phyloP scores from a whole-genome alignment of 257 asterid genomes.

The Cynanchum wilfordii region DNA sequence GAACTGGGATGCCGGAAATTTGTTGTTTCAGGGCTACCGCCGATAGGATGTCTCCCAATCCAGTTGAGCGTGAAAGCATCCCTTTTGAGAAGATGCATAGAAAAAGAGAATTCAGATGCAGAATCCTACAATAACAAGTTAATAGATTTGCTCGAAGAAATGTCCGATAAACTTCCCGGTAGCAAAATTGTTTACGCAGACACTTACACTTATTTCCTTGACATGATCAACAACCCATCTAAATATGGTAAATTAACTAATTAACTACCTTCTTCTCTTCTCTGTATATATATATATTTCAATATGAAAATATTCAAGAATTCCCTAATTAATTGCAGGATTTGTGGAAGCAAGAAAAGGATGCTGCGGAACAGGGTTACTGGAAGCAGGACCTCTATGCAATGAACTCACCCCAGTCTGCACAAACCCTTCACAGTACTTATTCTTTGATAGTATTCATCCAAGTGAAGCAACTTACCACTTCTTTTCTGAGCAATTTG shows the following conservation, averaged over 20 bases:
- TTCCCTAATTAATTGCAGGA: conserved; percentile 8
- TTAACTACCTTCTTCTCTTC: too few species aligned
- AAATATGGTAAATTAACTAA: conserved; percentile 16
- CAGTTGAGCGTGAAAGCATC: conserved; percentile 16
- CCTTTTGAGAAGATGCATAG: conserved; percentile 15
- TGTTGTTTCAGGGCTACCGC: conserved; percentile 24
- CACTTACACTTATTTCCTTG: conserved; percentile 8
- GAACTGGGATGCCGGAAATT: conserved; percentile 21
- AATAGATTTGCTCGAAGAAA: not conserved
- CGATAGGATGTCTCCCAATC: conserved; percentile 30
- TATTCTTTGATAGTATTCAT: conserved; percentile 25
- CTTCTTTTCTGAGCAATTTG: conserved; percentile 12
- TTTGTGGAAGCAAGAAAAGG: conserved; percentile 25
- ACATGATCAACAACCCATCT: conserved; percentile 19
- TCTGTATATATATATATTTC: too few species aligned
- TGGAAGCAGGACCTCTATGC: conserved; percentile 23
- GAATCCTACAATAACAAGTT: conserved; percentile 20
- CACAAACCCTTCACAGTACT: conserved; percentile 6
- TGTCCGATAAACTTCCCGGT: conserved; percentile 13
- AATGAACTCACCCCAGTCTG: conserved; percentile 15
- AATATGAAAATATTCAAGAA: too few species aligned
- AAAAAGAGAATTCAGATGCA: conserved; percentile 17
- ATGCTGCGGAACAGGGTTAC: conserved; percentile 26
- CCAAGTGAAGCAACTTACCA: conserved; percentile 16
- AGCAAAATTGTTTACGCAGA: conserved; percentile 25